Evolutionary conservation across 129 eudicot species (phyloP), one percentile per base, ranked within the genome.

Genomic region (Tanacetum coccineum): DNA sequence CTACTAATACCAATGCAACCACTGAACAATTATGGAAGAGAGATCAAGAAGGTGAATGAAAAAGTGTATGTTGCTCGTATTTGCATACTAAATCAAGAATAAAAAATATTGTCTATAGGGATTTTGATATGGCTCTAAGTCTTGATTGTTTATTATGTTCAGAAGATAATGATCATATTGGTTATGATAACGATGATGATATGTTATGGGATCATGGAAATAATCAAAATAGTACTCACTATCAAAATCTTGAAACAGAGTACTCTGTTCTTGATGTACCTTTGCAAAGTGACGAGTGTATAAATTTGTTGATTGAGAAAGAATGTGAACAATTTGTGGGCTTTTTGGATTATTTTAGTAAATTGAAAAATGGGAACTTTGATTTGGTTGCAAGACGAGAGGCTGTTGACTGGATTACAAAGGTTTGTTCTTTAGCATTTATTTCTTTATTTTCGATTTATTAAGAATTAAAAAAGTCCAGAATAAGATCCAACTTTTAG

Each of bases 61-160:
- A n/a, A n/a, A n/a, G n/a, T n/a, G n/a, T n/a, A n/a, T n/a, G n/a
- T 4, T 3, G 14, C 9, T 50, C 12, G 47, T 36, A 36, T 67
- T 53, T 17, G 50, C 63, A 32, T 64, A 25, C 15, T 25, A 11
- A 54, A 73, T 44, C 71, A 25, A 52, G 42, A 62, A 9, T 50
- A 9, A 30, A 62, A 36, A 51, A 72, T 51, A 44, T 63, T 62
- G n/a, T 44, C 6, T 18, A 59, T 25, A 12, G 22, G 46, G 47
- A 55, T 64, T 28, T 73, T 73, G 57, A 15, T 73, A 87, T 83
- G 88, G 81, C 82, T 20, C 88, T 84, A 20, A 82, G 91, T 82
- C 58, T 87, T 68, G 95, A 87, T 78, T 84, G 88, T 67, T 79
- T 88, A 15, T 72, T 88, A 40, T 88, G 96, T 70, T 79, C 83